Evolutionary conservation across 495 filamentous ascomycete genomes (phyloP).

Genomic region (Penicillium pancosmium): DNA sequence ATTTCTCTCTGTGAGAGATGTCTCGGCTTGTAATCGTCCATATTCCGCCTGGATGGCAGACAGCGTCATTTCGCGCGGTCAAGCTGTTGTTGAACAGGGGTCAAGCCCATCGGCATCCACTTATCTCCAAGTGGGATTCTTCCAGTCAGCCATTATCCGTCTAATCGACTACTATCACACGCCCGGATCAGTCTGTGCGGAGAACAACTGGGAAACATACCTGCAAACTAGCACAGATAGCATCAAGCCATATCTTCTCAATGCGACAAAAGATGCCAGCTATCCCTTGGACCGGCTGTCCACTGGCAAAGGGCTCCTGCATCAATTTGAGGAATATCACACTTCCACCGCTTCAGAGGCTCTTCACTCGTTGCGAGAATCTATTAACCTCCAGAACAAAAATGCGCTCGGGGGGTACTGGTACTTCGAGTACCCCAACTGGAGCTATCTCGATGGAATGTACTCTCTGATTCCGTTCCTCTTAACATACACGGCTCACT

Average conservation of each 20-base stretch:
- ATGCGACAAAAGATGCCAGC: slow-evolving; percentile 37
- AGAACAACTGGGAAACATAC: slow-evolving; percentile 21
- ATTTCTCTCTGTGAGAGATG: background rate
- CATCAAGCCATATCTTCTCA: slow-evolving; percentile 11
- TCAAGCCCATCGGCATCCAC: slow-evolving; percentile 29
- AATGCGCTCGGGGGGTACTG: slow-evolving; percentile 52
- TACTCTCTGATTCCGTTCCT: slow-evolving; percentile 57
- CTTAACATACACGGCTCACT: slow-evolving; percentile 46
- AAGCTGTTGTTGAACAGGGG: slow-evolving; percentile 34
- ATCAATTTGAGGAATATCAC: slow-evolving; percentile 35
- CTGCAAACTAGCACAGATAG: slow-evolving; percentile 6
- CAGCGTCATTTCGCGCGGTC: slow-evolving; percentile 49
- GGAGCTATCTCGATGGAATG: slow-evolving; percentile 62
- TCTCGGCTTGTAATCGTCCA: slow-evolving; percentile 9
- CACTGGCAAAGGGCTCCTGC: slow-evolving; percentile 41
- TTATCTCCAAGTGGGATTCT: slow-evolving; percentile 41
- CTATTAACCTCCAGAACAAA: slow-evolving; percentile 49
- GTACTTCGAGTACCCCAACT: slow-evolving; percentile 57
- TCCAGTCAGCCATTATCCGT: slow-evolving; percentile 39
- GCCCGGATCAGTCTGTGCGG: background rate
- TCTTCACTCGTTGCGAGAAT: slow-evolving; percentile 46
- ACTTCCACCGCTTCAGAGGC: slow-evolving; percentile 41
- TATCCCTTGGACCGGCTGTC: slow-evolving; percentile 44
- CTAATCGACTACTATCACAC: slow-evolving; percentile 23
- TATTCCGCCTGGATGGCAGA: slow-evolving; percentile 53